Evolutionary conservation across 1,284 basidiomycete genomes (phyloP).

Genomic region (Cutaneotrichosporon sp.): DNA sequence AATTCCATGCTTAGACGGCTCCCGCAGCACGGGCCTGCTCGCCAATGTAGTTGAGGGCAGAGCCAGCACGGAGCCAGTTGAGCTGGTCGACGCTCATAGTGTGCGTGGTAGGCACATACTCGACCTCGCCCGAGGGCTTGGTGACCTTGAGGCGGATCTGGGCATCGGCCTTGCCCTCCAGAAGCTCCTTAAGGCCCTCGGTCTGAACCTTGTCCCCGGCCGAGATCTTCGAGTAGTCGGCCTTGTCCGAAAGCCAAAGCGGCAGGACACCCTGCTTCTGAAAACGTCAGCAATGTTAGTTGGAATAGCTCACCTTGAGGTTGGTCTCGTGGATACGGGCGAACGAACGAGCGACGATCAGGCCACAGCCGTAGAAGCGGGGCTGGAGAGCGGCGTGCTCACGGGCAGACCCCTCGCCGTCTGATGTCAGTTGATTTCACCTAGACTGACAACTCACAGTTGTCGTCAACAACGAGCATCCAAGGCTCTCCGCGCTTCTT

Average conservation of each 20-base stretch:
- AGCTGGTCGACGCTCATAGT: slow-evolving; percentile 87
- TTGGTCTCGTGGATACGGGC: slow-evolving; percentile 99
- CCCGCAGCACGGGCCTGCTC: slow-evolving; percentile 39
- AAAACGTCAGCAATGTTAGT: background rate
- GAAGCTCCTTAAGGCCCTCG: slow-evolving; percentile 60
- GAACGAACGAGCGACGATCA: slow-evolving; percentile 88
- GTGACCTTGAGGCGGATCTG: slow-evolving; percentile 63
- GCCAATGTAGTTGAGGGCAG: slow-evolving; percentile 70
- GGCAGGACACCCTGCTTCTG: slow-evolving; percentile 90
- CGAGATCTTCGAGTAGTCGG: slow-evolving; percentile 76
- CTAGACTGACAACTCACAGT: slow-evolving; percentile 52
- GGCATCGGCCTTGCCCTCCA: slow-evolving; percentile 54
- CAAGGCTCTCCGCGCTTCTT: slow-evolving; percentile 79
- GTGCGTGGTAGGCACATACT: slow-evolving; percentile 73
- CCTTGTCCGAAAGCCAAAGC: slow-evolving; percentile 82
- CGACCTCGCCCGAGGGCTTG: slow-evolving; percentile 62
- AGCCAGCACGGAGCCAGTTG: slow-evolving; percentile 80
- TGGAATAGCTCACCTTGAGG: slow-evolving; percentile 59
- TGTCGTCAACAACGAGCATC: slow-evolving; percentile 93
- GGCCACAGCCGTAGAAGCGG: slow-evolving; percentile 83
- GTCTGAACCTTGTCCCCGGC: slow-evolving; percentile 71
- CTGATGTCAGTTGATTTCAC: slow-evolving; percentile 32
- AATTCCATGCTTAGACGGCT: slow-evolving; percentile 12
- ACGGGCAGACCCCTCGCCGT: slow-evolving; percentile 82
- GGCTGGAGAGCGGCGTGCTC: slow-evolving; percentile 98